A percentile compares a stretch with the other conserved stretches of the same genome.
These are phyloP conservation scores for Mimosa pudica DNA, from an alignment of 306 rosid genomes.

Conservation along the genomic window DNA sequence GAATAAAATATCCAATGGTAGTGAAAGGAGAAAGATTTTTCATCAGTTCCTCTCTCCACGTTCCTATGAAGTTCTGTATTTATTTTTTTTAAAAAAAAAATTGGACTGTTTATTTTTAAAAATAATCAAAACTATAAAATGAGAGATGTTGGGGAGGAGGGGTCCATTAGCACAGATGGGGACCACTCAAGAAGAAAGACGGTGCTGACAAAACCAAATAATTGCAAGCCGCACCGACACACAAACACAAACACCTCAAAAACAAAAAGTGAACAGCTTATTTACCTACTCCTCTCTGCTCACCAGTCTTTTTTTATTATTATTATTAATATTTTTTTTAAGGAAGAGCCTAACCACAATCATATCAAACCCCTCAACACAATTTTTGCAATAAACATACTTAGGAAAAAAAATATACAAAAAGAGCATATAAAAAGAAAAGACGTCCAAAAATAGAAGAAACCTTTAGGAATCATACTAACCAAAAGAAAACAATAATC, in stretches of 20 bases:
- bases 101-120: not conserved
- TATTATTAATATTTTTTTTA: not conserved
- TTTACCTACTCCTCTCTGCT: not conserved
- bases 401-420: conserved; percentile 38
- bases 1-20: too few relatives aligned
- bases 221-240: conserved; percentile 52
- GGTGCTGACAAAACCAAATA: conserved; percentile 43
- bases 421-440: not conserved
- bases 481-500: conserved; percentile 34
- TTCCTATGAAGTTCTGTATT: not conserved
- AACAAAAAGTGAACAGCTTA: not conserved
- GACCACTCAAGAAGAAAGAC: conserved; percentile 38
- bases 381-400: conserved; percentile 41
- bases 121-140: not conserved
- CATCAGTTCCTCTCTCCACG: not conserved
- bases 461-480: conserved; percentile 36
- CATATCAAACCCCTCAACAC: conserved; percentile 17
- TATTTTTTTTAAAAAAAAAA: not conserved
- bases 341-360: conserved; percentile 26
- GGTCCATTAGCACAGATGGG: conserved; percentile 14
- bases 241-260: conserved; percentile 4
- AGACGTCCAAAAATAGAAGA: conserved; percentile 9
- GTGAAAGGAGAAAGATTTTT: too few relatives aligned
- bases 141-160: not conserved
- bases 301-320: not conserved